These are phyloP conservation scores for Oenanthe sinensis DNA, from an alignment of 129 eudicot genomes.

Conservation along the genomic window DNA sequence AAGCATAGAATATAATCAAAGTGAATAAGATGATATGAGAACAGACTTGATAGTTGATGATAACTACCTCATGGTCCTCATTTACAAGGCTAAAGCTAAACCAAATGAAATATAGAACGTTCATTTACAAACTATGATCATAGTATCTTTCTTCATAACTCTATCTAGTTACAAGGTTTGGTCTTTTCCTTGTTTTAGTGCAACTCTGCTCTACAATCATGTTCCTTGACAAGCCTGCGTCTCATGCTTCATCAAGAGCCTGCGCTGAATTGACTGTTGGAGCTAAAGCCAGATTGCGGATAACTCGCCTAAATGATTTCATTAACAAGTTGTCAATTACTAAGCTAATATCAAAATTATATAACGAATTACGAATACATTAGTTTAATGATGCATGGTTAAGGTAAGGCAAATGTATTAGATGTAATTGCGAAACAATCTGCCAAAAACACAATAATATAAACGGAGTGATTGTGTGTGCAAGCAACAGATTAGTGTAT, in stretches of 20 bases:
- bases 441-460: too few relatives aligned
- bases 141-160: too few relatives aligned
- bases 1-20: too few relatives aligned
- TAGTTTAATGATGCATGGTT: neutral
- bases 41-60: neutral
- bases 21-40: neutral
- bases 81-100: constrained; percentile 3
- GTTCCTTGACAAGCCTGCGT: neutral
- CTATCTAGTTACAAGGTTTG: neutral
- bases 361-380: neutral
- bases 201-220: neutral
- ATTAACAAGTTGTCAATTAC: neutral
- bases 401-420: neutral
- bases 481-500: too few relatives aligned
- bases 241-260: neutral
- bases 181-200: neutral
- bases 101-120: neutral
- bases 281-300: constrained; percentile 8
- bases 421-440: too few relatives aligned
- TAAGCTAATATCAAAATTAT: neutral
- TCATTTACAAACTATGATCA: neutral
- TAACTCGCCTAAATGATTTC: constrained; percentile 3
- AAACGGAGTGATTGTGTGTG: too few relatives aligned
- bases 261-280: neutral
- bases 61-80: neutral